Conservation (phyloP, 352 stramenopile species). For the Peronosclerospora sorghi region DNA sequence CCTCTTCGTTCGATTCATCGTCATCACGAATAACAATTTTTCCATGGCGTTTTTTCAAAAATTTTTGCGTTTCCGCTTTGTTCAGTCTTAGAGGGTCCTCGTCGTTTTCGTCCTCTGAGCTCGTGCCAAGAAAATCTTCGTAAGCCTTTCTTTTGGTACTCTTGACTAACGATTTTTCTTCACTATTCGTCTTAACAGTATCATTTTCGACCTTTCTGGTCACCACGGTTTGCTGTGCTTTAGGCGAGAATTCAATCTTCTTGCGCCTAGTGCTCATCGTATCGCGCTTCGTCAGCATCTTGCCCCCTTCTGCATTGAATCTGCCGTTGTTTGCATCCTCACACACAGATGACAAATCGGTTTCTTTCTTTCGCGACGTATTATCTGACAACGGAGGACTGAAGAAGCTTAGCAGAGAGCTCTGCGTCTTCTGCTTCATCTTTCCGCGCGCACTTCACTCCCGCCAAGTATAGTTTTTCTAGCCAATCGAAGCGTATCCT, state of each 20-base stretch:
- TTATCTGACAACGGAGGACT: constrained; percentile 39
- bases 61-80: too few species aligned
- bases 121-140: constrained; percentile 62
- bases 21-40: constrained; percentile 77
- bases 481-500: too few species aligned
- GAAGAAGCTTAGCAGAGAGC: constrained; percentile 80
- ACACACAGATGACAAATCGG: constrained; percentile 4
- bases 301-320: constrained; percentile 5
- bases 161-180: not conserved
- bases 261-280: constrained; percentile 28
- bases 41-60: constrained; percentile 28
- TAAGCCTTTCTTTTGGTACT: constrained; percentile 44
- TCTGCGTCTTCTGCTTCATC: constrained; percentile 45
- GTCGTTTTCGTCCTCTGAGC: constrained; percentile 46
- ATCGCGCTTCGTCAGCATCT: constrained; percentile 8
- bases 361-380: constrained; percentile 24
- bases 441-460: too few species aligned
- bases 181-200: constrained; percentile 7
- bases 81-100: too few species aligned
- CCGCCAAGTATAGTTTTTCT: too few species aligned
- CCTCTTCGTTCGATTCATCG: constrained; percentile 57
- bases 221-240: constrained; percentile 15
- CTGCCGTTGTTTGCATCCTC: constrained; percentile 1
- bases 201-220: constrained; percentile 4
- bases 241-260: constrained; percentile 68